phyloP scores from a whole-genome alignment of 2,329 filamentous ascomycete species.

The Aureobasidium musti region DNA sequence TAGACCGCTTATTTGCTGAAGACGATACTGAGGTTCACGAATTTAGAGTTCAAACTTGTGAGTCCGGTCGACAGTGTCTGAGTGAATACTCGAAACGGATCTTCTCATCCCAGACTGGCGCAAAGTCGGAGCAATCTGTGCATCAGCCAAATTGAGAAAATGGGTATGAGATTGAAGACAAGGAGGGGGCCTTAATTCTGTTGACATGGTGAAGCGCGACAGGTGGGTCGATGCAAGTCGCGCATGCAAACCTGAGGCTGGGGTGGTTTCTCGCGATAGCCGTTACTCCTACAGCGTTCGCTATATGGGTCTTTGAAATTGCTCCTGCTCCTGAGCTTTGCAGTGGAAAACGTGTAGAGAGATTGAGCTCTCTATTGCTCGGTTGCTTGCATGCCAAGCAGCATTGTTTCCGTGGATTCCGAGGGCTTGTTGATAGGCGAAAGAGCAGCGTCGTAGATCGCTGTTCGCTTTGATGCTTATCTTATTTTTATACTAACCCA shows the following conservation, averaged over 20 bases:
- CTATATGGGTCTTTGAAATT: background rate
- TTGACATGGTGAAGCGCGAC: slow-evolving; percentile 22
- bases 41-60: background rate
- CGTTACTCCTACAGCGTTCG: slow-evolving; percentile 1
- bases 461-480: slow-evolving; percentile 14
- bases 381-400: slow-evolving; percentile 24
- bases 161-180: slow-evolving; percentile 16
- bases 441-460: slow-evolving; percentile 6
- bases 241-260: background rate
- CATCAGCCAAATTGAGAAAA: slow-evolving; percentile 11
- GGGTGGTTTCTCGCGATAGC: background rate
- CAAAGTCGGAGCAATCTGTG: slow-evolving; percentile 5
- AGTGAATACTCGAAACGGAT: slow-evolving; percentile 6
- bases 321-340: background rate
- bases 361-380: slow-evolving; percentile 9
- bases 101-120: background rate
- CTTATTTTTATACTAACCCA: slow-evolving; percentile 17
- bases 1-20: background rate
- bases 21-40: background rate
- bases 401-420: slow-evolving; percentile 4
- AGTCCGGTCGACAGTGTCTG: background rate
- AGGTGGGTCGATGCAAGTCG: slow-evolving; percentile 15
- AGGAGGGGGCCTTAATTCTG: slow-evolving; percentile 10
- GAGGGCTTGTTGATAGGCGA: slow-evolving; percentile 14
- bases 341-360: slow-evolving; percentile 1